phyloP scores from a whole-genome alignment of 23 red algal species.

The Cyanidiococcus yangmingshanensis region DNA sequence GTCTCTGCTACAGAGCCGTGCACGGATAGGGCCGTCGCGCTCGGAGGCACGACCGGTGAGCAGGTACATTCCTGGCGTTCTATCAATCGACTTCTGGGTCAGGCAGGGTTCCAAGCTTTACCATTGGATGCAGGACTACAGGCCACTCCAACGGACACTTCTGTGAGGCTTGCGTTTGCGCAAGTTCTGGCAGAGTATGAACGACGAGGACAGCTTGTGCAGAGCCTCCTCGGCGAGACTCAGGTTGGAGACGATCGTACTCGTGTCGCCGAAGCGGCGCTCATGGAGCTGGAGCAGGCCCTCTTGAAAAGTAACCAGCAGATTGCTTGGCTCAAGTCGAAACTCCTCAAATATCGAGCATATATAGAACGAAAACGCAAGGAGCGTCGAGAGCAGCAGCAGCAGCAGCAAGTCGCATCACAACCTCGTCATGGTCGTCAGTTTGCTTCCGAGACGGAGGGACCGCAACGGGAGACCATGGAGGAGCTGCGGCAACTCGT shows the following conservation, averaged over 20 bases:
- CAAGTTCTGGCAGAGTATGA: slow-evolving; percentile 14
- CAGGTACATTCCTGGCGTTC: not conserved
- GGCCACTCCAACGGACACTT: not conserved
- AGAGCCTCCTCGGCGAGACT: slow-evolving; percentile 2
- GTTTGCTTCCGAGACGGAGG: not conserved
- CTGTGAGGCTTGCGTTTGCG: not conserved
- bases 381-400: not conserved
- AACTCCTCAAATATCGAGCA: slow-evolving; percentile 15
- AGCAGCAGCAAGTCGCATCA: not conserved
- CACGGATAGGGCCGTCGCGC: too few species aligned
- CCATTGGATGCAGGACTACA: not conserved
- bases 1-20: too few species aligned
- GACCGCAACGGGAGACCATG: not conserved
- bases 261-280: not conserved
- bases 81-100: slow-evolving; percentile 4
- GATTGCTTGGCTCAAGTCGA: slow-evolving; percentile 10
- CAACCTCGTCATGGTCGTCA: not conserved
- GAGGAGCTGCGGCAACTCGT: not conserved
- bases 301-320: slow-evolving; percentile 2
- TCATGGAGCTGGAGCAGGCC: slow-evolving; percentile 3
- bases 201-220: not conserved
- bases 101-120: slow-evolving; percentile 6
- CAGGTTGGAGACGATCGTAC: not conserved
- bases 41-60: too few species aligned
- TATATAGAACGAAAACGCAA: not conserved